Base-by-base conservation (phyloP, 202 grass and related monocot genomes). In the Carex arenaria region DNA sequence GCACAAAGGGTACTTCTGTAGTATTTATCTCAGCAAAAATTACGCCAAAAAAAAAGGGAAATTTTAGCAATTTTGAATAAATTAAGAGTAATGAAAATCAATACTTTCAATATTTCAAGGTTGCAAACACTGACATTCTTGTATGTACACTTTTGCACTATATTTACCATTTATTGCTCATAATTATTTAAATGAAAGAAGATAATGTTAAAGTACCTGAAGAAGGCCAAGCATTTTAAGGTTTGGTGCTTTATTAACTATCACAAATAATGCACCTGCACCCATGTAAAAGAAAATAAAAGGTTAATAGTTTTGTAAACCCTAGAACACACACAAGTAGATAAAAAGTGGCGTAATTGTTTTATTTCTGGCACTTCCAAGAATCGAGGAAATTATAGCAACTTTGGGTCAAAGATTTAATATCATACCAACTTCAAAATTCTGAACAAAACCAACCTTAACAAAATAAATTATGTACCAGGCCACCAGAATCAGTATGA, bases 201-300 rank as follows among this genome's bases (percentile, higher is more conserved):
- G 28, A 53, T 10, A 71, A 32, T 63, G 80, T 36, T 49, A 20
- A 85, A 67, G 23, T 17, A 99, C 96, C 93, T 95, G 93, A 72
- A 99, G 90, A 89, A 90, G 88, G n/a, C 96, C 96, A 38, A 99
- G 91, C 88, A 93, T 90, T 79, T 94, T 95, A 67, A 99, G 91
- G 80, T 93, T 89, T 76, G 96, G 96, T 62, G 63, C 60, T 68
- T 74, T 67, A 7, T 26, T 62, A 7, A 64, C 80, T 53, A 86
- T 55, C n/a, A 71, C 1, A 61, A 81, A 54, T 66, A 10, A 45
- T 6, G 14, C 18, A 78, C 73, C 73, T 78, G n/a, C 73, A 78
- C 9, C 47, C 28, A 78, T 78, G 17, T 11, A 59, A 59, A 28
- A 78, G 8, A 42, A 42, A 70, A 32, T 1, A 10, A 60, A 45